phyloP scores from a whole-genome alignment of 176 grass and related monocot species.

The Chloris gayana region DNA sequence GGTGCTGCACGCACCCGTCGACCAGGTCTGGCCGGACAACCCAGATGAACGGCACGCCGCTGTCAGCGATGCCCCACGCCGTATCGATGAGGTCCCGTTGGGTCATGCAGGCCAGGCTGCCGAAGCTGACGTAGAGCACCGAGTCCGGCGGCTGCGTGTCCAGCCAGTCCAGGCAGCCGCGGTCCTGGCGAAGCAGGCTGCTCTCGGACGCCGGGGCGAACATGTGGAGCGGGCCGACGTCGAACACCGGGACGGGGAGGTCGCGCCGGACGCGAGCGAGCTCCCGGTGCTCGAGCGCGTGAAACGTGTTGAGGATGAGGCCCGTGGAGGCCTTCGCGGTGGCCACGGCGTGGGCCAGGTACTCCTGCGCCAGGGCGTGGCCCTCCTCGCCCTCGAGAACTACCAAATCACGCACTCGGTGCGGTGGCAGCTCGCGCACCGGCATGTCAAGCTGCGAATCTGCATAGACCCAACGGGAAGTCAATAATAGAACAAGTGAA shows the following conservation, averaged over 20 bases:
- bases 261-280: neutral
- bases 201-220: neutral
- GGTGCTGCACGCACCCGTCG: neutral
- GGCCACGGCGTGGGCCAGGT: neutral
- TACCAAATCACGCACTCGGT: neutral
- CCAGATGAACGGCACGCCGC: constrained; percentile 43
- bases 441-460: too few relatives aligned
- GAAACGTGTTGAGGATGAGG: constrained; percentile 32
- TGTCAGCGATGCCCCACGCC: constrained; percentile 29
- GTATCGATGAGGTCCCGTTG: constrained; percentile 33
- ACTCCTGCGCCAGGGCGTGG: too few relatives aligned
- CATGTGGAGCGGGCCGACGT: constrained; percentile 44
- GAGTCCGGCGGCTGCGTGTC: constrained; percentile 9
- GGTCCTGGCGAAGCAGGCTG: constrained; percentile 33
- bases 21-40: constrained; percentile 22
- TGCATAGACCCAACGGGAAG: too few relatives aligned
- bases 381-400: too few relatives aligned
- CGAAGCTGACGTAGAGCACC: constrained; percentile 50
- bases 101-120: constrained; percentile 34
- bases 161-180: constrained; percentile 39
- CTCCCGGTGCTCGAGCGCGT: constrained; percentile 6
- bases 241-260: constrained; percentile 7
- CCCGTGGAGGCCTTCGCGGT: constrained; percentile 13
- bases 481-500: too few relatives aligned
- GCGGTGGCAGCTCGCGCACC: too few relatives aligned